Evolutionary conservation across 2,329 filamentous ascomycete genomes (phyloP).

Genomic region (Calonectria pteridis): DNA sequence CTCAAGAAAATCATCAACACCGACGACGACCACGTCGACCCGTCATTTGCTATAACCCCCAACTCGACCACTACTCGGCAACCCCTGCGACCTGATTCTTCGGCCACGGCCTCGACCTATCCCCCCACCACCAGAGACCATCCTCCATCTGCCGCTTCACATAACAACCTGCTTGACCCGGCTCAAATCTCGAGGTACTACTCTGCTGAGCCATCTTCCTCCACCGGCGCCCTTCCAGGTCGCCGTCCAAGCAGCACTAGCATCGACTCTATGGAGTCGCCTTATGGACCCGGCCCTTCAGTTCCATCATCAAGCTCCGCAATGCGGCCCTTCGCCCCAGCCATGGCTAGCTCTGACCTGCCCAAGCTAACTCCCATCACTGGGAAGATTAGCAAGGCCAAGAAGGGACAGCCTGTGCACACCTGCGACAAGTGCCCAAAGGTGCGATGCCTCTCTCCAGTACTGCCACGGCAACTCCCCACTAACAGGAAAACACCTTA

Average conservation of each 20-base stretch:
- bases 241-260: constrained; percentile 61
- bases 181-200: constrained; percentile 46
- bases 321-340: constrained; percentile 57
- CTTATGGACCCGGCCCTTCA: constrained; percentile 44
- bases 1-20: constrained; percentile 70
- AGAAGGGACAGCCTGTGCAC: constrained; percentile 71
- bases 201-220: constrained; percentile 41
- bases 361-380: constrained; percentile 69
- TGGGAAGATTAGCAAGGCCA: constrained; percentile 67
- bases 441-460: constrained; percentile 49
- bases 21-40: constrained; percentile 61
- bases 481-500: constrained; percentile 42
- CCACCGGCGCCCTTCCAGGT: constrained; percentile 45
- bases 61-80: constrained; percentile 54
- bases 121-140: constrained; percentile 52
- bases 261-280: constrained; percentile 63
- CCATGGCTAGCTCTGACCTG: constrained; percentile 50
- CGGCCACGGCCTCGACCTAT: constrained; percentile 55
- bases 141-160: constrained; percentile 47
- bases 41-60: constrained; percentile 58
- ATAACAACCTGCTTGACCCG: constrained; percentile 52
- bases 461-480: not conserved
- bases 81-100: constrained; percentile 47
- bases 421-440: constrained; percentile 66
- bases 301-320: constrained; percentile 43